Evolutionary conservation across 148 eudicot species (phyloP).

Genomic region (Rhododendron mucronatum): DNA sequence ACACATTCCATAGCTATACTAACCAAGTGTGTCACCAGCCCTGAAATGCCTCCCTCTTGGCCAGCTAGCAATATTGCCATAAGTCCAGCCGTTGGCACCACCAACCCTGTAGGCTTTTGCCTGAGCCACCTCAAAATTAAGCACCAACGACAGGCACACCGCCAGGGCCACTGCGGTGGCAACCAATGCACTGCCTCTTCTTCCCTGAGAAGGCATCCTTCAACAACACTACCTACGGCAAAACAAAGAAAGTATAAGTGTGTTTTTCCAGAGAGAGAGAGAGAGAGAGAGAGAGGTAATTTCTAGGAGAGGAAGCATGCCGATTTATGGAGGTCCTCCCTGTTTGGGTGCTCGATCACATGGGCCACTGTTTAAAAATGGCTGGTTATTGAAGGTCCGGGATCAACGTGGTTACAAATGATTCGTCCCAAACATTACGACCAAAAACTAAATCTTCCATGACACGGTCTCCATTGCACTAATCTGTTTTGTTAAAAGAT

Average conservation of each 20-base stretch:
- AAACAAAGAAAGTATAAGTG: neutral
- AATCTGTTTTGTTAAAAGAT: neutral
- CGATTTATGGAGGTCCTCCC: neutral
- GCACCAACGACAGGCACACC: constrained; percentile 8
- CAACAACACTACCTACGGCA: neutral
- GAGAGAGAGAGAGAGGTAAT: neutral
- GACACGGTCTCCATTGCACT: too few species aligned
- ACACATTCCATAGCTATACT: neutral
- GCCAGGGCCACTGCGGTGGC: constrained; percentile 10
- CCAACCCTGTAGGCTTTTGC: constrained; percentile 40
- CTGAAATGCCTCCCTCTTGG: constrained; percentile 34
- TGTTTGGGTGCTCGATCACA: neutral
- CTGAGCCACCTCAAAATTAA: constrained; percentile 16
- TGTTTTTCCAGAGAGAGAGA: neutral
- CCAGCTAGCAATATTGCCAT: constrained; percentile 24
- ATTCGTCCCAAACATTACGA: too few species aligned
- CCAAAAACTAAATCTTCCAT: too few species aligned
- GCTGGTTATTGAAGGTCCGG: neutral
- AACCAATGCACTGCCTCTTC: constrained; percentile 36
- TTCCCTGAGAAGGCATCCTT: constrained; percentile 37
- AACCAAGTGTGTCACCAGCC: constrained; percentile 59
- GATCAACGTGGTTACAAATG: neutral
- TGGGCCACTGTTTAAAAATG: neutral
- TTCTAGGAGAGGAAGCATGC: neutral
- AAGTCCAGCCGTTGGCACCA: constrained; percentile 44